Percentiles rank a stretch among this genome's conserved stretches.
Evolutionary conservation across 176 grass and related monocot species (phyloP).

Genomic region (Neostapfia colusana): DNA sequence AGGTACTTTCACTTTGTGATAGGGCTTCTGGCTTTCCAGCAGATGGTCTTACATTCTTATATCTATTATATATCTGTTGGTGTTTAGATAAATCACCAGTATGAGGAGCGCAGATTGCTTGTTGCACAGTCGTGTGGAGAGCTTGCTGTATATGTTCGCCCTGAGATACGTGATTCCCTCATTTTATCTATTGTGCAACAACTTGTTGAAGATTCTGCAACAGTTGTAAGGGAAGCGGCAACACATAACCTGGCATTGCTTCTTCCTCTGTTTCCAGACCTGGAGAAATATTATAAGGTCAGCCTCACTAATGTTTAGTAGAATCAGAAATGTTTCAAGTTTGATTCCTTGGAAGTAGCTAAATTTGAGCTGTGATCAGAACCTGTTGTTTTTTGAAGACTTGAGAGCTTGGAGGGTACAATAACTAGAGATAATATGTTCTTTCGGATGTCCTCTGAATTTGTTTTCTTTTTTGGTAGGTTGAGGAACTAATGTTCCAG

Average conservation of each 20-base stretch:
- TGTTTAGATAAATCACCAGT: constrained; percentile 95
- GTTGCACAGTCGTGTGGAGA: constrained; percentile 96
- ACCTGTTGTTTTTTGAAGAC: constrained; percentile 17
- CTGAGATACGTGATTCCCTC: constrained; percentile 95
- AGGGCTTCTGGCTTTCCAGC: constrained; percentile 34
- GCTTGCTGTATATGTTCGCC: constrained; percentile 81
- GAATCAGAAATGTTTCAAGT: constrained; percentile 48
- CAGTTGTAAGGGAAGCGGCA: constrained; percentile 88
- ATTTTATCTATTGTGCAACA: constrained; percentile 98
- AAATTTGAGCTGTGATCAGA: constrained; percentile 46
- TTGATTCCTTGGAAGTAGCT: constrained; percentile 52
- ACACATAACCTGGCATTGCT: constrained; percentile 86
- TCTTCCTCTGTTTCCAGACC: constrained; percentile 87
- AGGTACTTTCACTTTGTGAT: constrained; percentile 49
- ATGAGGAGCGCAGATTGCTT: constrained; percentile 85
- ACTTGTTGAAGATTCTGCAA: constrained; percentile 89
- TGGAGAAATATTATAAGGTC: constrained; percentile 97
- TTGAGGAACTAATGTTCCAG: constrained; percentile 97
- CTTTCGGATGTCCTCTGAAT: constrained; percentile 38
- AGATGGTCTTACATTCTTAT: constrained; percentile 34
- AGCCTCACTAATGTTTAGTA: constrained; percentile 50
- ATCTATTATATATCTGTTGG: constrained; percentile 33
- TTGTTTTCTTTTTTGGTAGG: constrained; percentile 54
- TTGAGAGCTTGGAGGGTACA: constrained; percentile 25
- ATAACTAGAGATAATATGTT: constrained; percentile 32